Evolutionary conservation across 345 rosid genomes (phyloP).

Genomic region (Citrus sp.): DNA sequence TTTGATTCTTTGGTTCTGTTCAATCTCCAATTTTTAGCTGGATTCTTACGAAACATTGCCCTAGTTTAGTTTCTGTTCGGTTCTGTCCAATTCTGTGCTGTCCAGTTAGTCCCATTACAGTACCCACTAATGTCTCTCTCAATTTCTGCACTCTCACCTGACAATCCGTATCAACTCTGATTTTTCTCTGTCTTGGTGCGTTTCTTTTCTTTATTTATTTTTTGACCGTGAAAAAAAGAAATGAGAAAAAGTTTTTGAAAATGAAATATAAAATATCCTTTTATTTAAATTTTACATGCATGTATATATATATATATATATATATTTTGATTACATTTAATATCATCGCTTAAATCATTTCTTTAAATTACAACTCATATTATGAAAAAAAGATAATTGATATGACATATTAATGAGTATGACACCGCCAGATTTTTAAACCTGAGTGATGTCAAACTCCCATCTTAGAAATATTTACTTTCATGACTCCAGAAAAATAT

Average conservation of each 20-base stretch:
- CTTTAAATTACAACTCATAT: too few species aligned
- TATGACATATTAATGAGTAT: too few species aligned
- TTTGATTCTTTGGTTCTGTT: neutral
- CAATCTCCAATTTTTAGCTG: neutral
- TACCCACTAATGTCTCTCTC: conserved; percentile 18
- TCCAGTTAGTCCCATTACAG: neutral
- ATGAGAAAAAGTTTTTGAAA: neutral
- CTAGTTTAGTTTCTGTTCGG: neutral
- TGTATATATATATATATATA: too few species aligned
- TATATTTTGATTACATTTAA: too few species aligned
- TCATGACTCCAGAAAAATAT: too few species aligned
- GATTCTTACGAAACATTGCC: neutral
- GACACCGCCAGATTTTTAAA: too few species aligned
- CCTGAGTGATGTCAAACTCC: too few species aligned
- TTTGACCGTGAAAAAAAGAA: too few species aligned
- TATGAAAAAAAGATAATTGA: too few species aligned
- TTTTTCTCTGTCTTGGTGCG: neutral
- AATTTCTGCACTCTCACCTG: conserved; percentile 35
- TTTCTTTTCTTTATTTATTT: neutral
- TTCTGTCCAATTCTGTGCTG: neutral
- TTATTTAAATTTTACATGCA: too few species aligned
- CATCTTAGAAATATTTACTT: too few species aligned
- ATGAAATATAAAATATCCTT: neutral
- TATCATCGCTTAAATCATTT: too few species aligned
- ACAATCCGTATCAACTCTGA: conserved; percentile 19